phyloP scores from a whole-genome alignment of 2,329 filamentous ascomycete genomes.

The Ophiostoma himal-ulmi region DNA sequence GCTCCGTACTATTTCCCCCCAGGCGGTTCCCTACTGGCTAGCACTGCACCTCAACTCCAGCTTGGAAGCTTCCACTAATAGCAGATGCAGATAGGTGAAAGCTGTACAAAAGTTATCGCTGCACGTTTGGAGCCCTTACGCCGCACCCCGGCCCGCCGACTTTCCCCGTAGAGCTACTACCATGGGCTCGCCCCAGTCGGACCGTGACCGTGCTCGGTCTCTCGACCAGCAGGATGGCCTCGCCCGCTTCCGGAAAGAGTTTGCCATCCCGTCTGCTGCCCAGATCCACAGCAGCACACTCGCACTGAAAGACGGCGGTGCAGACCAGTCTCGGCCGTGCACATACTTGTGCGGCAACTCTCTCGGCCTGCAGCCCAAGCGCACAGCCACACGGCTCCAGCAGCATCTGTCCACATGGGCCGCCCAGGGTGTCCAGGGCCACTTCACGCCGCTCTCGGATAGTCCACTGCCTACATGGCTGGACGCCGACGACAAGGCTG shows the following conservation, averaged over 20 bases:
- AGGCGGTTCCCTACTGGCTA: background rate
- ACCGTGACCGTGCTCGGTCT: slow-evolving; percentile 41
- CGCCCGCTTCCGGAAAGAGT: slow-evolving; percentile 59
- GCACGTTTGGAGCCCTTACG: background rate
- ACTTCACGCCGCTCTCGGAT: slow-evolving; percentile 66
- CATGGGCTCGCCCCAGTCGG: slow-evolving; percentile 17
- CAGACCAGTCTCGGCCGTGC: slow-evolving; percentile 30
- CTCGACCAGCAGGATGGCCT: slow-evolving; percentile 59
- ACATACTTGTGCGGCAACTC: slow-evolving; percentile 89
- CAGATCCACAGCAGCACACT: slow-evolving; percentile 18
- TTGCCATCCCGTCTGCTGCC: slow-evolving; percentile 67
- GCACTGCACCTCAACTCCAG: background rate
- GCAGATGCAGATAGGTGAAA: background rate
- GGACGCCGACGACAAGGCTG: slow-evolving; percentile 69
- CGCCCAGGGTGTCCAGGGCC: slow-evolving; percentile 75
- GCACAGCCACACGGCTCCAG: slow-evolving; percentile 60
- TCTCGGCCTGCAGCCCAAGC: slow-evolving; percentile 72
- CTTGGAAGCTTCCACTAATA: background rate
- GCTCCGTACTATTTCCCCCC: background rate
- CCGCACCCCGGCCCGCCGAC: background rate
- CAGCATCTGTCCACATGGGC: slow-evolving; percentile 79
- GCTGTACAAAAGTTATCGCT: background rate
- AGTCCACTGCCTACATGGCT: slow-evolving; percentile 68
- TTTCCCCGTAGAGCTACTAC: background rate
- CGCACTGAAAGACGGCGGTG: background rate